Base-by-base conservation (phyloP, 2,329 filamentous ascomycete species). In the Colletotrichum destructivum region DNA sequence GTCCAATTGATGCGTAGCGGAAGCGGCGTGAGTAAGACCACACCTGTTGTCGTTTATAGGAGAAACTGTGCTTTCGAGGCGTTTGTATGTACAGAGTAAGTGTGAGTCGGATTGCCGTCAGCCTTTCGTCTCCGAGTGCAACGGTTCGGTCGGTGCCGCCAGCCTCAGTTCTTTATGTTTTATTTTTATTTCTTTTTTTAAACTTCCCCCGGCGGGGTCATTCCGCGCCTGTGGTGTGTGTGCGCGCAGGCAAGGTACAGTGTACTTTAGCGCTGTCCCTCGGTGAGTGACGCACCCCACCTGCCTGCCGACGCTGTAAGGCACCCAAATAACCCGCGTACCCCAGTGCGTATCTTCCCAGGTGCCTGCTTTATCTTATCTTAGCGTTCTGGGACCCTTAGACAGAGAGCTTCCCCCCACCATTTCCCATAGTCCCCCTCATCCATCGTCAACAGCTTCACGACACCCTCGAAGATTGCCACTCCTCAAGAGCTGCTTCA, bases 351-450 rank as follows among this genome's bases (percentile, higher is more conserved):
- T 60, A 70, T 47, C 54, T 13, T 42, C 35, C 18, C 21, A 54
- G 64, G 13, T 47, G 64, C 55, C 54, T 47, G 35, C 21, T 40
- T 52, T 69, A 71, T 71, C 69, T 69, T 71, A 68, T 71, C 64
- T 69, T 63, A 69, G 59, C 69, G 44, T 52, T 65, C 44, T 51
- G 21, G 52, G 69, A 71, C 64, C 69, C 65, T 71, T 68, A 40
- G 26, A 35, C 55, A 31, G 31, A 66, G 46, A 55, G 47, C 60
- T 44, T 42, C 54, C 64, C 59, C 69, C 51, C 63, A 42, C 56
- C 51, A 62, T n/a, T 16, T 44, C 62, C 62, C 55, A 61, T 16
- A n/a, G 42, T 60, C 11, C 26, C 4, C n/a, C 11, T 4, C 15
- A 4, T 38, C 40, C 5, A 60, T 38, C 60, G 60, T 59, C 66